phyloP scores from a whole-genome alignment of 2,329 filamentous ascomycete species.

The Verticillium nubilum region DNA sequence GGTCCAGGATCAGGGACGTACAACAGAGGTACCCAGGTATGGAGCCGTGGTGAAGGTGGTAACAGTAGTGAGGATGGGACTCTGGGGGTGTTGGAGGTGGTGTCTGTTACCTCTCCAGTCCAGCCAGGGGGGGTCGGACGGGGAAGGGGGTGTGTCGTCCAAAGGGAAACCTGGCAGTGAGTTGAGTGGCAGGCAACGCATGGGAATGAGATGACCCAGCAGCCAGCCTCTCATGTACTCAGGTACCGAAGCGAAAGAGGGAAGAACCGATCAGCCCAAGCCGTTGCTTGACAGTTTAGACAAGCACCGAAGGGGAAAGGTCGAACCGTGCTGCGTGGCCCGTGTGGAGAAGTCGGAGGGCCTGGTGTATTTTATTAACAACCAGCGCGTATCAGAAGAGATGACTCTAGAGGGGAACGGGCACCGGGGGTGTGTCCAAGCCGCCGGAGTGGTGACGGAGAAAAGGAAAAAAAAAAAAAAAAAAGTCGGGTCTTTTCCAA shows the following conservation, averaged over 20 bases:
- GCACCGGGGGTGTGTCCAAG: constrained; percentile 1
- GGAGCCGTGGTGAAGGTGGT: not conserved
- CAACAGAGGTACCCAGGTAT: not conserved
- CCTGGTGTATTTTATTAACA: constrained; percentile 38
- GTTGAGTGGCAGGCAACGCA: not conserved
- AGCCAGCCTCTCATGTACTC: not conserved
- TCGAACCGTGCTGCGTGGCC: constrained; percentile 3
- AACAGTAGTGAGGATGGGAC: not conserved
- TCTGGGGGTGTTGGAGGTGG: not conserved
- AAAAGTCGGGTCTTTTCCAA: not conserved
- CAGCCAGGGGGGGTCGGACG: not conserved
- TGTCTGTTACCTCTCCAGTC: not conserved
- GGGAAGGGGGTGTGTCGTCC: constrained; percentile 10
- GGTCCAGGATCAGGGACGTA: constrained; percentile 1
- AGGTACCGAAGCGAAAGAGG: not conserved
- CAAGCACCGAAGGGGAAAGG: constrained; percentile 19
- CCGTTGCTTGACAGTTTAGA: constrained; percentile 29
- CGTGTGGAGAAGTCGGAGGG: constrained; percentile 35
- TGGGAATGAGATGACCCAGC: not conserved
- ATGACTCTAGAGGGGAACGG: constrained; percentile 14
- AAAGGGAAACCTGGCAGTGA: constrained; percentile 19
- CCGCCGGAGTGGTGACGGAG: not conserved
- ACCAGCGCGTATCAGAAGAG: constrained; percentile 39
- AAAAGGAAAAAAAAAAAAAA: too few relatives aligned
- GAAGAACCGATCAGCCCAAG: constrained; percentile 18